A percentile compares a stretch with the other conserved stretches of the same genome.
Evolutionary conservation across 1,284 basidiomycete genomes (phyloP).

Genomic region (Mixia osmundae): DNA sequence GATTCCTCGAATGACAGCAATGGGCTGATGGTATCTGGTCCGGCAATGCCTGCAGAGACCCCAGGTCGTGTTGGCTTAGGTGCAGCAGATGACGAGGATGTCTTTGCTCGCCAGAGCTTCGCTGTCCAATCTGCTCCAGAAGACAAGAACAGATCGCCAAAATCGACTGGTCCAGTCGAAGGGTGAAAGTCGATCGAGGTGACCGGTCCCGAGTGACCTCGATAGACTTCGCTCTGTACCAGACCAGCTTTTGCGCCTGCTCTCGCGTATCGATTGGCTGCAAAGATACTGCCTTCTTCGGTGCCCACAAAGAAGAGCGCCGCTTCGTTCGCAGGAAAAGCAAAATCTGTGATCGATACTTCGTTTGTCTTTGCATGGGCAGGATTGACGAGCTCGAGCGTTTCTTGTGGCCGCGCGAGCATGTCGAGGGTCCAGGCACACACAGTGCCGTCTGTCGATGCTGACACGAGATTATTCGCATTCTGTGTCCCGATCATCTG

Average conservation of each 20-base stretch:
- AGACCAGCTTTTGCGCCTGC: slow-evolving; percentile 88
- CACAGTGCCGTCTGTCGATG: slow-evolving; percentile 83
- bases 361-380: slow-evolving; percentile 83
- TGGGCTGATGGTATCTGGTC: slow-evolving; percentile 34
- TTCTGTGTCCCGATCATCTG: slow-evolving; percentile 95
- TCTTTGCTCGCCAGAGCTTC: slow-evolving; percentile 49
- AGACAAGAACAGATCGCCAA: slow-evolving; percentile 81
- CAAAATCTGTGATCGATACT: slow-evolving; percentile 73
- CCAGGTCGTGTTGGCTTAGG: neutral
- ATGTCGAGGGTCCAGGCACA: slow-evolving; percentile 97
- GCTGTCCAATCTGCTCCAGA: slow-evolving; percentile 87
- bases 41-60: slow-evolving; percentile 1
- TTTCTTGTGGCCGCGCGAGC: slow-evolving; percentile 92
- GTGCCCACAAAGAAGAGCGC: slow-evolving; percentile 91
- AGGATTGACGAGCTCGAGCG: slow-evolving; percentile 57
- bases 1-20: slow-evolving; percentile 84
- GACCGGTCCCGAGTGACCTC: slow-evolving; percentile 74
- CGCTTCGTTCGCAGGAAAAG: slow-evolving; percentile 84
- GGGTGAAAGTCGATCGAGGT: slow-evolving; percentile 91
- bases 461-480: slow-evolving; percentile 86
- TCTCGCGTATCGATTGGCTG: slow-evolving; percentile 84
- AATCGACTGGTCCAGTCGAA: slow-evolving; percentile 59
- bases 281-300: slow-evolving; percentile 89
- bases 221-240: slow-evolving; percentile 72
- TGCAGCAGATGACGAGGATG: slow-evolving; percentile 1